Base-by-base conservation (phyloP, 257 asterid genomes). In the Striga asiatica region DNA sequence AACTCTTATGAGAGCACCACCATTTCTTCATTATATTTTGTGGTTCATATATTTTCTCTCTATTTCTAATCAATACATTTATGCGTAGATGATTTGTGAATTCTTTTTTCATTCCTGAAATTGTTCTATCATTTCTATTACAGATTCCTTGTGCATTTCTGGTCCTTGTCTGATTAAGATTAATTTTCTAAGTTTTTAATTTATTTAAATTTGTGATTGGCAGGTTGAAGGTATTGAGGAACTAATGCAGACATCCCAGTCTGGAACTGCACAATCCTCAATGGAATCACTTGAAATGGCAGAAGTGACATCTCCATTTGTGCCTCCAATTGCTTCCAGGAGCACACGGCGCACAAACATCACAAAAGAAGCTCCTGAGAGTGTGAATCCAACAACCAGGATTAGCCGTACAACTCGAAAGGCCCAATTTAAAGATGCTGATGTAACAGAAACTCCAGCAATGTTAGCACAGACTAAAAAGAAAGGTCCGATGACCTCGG, bases 191-290 rank as follows among this genome's bases (percentile, higher is more conserved):
- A n/a, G n/a, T n/a, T 27, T 27, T 27, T 0, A 11, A 10, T 34
- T 8, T 19, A 16, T n/a, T 45, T 21, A 12, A 10, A 11, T 18
- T 39, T 31, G 34, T 29, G 47, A 45, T 16, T 59, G 13, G 22
- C 67, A 92, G 98, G 93, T 88, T 6, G 83, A 92, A 66, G 97
- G 98, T 39, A 61, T 81, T 48, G 94, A 92, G 23, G 94, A 84
- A 17, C 3, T 77, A 7, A 13, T 71, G 74, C 64, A 66, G 32
- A 35, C 66, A 27, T 64, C 64, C 6, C 73, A 66, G 56, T 78
- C 80, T 41, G 89, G 61, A 55, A 63, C 66, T 0, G 70, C 74
- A 1, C 73, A 75, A 51, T 74, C 85, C 12, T 74, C 81, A 6
- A 51, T 58, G 60, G 95, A 82, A 8, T 71, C 86, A 4, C 83